A percentile compares a stretch with the other conserved stretches of the same genome.
phyloP scores from a whole-genome alignment of 192 early-diverging fungal species.

The Oehlia diaphana region DNA sequence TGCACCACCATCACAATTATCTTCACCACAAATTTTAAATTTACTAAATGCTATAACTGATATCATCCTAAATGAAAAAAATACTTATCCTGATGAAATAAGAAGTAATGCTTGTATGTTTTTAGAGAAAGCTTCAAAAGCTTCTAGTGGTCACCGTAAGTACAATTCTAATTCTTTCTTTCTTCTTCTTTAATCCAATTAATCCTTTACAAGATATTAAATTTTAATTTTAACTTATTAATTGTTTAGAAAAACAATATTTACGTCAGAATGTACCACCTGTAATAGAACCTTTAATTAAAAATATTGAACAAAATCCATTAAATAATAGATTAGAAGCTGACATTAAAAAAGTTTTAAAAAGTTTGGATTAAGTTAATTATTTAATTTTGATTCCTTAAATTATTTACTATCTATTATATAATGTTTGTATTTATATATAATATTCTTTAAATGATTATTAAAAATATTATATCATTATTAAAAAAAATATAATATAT shows the following conservation, averaged over 20 bases:
- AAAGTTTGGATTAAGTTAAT: conserved; percentile 13
- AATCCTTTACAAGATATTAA: neutral
- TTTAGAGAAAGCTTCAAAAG: conserved; percentile 41
- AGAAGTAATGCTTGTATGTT: conserved; percentile 50
- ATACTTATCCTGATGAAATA: conserved; percentile 50
- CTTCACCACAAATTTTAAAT: conserved; percentile 22
- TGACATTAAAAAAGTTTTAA: neutral
- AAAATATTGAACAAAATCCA: neutral
- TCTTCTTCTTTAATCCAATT: neutral
- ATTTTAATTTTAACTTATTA: no score
- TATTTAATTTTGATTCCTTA: neutral
- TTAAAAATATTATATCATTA: no score
- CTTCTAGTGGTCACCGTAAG: conserved; percentile 28
- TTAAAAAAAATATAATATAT: no score
- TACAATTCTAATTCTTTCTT: neutral
- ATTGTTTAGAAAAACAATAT: conserved; percentile 2
- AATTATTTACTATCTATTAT: no score
- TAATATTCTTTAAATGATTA: no score
- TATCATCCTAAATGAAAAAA: conserved; percentile 39
- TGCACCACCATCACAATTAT: neutral
- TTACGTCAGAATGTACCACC: neutral
- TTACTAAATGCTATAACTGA: conserved; percentile 45
- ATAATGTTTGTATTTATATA: no score
- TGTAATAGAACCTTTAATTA: neutral
- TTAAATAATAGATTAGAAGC: neutral